A percentile compares a stretch with the other conserved stretches of the same genome.
Evolutionary conservation across 2,329 filamentous ascomycete species (phyloP).

Genomic region (Colletotrichum cordylinicola): DNA sequence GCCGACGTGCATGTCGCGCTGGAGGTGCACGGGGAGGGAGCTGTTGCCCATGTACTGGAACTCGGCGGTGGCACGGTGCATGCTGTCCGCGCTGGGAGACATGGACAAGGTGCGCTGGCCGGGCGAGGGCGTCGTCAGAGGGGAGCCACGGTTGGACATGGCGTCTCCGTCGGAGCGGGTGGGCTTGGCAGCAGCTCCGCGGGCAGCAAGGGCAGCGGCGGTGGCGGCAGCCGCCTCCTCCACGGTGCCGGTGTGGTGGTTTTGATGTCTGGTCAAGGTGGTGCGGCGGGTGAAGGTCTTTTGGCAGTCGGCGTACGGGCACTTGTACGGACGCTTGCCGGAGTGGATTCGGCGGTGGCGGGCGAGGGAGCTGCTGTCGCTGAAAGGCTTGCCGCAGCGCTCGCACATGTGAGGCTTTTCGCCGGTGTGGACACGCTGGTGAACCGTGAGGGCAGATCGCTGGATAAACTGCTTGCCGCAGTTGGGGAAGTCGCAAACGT

Average conservation of each 20-base stretch:
- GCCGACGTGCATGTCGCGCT: constrained; percentile 73
- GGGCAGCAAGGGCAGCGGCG: constrained; percentile 78
- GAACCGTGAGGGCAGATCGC: constrained; percentile 91
- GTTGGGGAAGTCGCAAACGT: constrained; percentile 86
- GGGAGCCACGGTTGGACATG: constrained; percentile 74
- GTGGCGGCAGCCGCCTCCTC: constrained; percentile 92
- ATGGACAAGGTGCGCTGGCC: constrained; percentile 80
- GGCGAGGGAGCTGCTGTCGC: constrained; percentile 92
- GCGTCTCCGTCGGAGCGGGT: constrained; percentile 74
- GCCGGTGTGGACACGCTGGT: constrained; percentile 93
- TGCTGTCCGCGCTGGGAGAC: constrained; percentile 74
- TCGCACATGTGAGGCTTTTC: constrained; percentile 99
- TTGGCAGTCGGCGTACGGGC: constrained; percentile 95
- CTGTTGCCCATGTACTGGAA: constrained; percentile 81
- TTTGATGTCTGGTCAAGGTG: constrained; percentile 93
- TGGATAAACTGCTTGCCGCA: constrained; percentile 99
- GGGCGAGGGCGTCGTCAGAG: constrained; percentile 82
- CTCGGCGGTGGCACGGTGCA: constrained; percentile 69
- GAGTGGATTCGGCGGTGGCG: constrained; percentile 94
- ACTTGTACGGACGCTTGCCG: constrained; percentile 95
- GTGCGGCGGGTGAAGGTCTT: constrained; percentile 98
- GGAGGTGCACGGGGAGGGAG: constrained; percentile 82
- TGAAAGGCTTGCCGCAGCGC: constrained; percentile 96
- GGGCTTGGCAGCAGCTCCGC: constrained; percentile 43
- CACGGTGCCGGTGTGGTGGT: constrained; percentile 92